Conservation (phyloP, 2,329 filamentous ascomycete genomes). For the Macrophomina phaseolina region DNA sequence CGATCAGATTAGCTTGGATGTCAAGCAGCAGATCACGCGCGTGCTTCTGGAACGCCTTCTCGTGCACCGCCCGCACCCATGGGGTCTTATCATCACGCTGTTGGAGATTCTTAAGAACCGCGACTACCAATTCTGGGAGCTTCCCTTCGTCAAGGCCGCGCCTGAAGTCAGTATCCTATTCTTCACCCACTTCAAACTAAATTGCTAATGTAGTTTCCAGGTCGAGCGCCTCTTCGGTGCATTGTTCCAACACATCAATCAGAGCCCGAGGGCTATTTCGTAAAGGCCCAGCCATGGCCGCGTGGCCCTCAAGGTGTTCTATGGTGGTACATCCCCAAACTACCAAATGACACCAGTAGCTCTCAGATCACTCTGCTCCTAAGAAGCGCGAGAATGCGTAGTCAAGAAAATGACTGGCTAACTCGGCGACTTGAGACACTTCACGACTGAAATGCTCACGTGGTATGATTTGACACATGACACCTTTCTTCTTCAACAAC, state of each 20-base stretch:
- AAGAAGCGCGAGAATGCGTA: neutral
- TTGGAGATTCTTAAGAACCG: constrained; percentile 91
- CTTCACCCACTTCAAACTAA: constrained; percentile 26
- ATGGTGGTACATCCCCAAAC: neutral
- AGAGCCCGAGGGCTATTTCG: constrained; percentile 47
- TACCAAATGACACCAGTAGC: neutral
- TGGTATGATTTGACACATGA: constrained; percentile 27
- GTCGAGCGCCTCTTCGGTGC: constrained; percentile 54
- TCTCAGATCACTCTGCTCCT: neutral
- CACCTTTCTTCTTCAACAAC: constrained; percentile 22
- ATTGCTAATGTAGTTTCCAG: constrained; percentile 36
- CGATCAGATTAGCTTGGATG: constrained; percentile 72
- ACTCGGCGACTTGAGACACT: constrained; percentile 2
- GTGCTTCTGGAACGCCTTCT: constrained; percentile 87
- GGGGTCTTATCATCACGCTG: constrained; percentile 89
- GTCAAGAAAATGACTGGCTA: neutral
- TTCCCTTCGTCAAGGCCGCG: constrained; percentile 87
- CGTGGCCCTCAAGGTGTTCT: neutral
- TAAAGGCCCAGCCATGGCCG: neutral
- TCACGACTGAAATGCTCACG: constrained; percentile 24
- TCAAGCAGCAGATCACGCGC: constrained; percentile 89
- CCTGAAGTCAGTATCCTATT: constrained; percentile 71
- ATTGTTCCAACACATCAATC: constrained; percentile 53
- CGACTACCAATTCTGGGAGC: constrained; percentile 88
- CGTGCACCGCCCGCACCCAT: constrained; percentile 90